A percentile compares a stretch with the other conserved stretches of the same genome.
These are phyloP conservation scores for Colletotrichum cereale DNA, from an alignment of 2,329 filamentous ascomycete species.

Conservation along the genomic window DNA sequence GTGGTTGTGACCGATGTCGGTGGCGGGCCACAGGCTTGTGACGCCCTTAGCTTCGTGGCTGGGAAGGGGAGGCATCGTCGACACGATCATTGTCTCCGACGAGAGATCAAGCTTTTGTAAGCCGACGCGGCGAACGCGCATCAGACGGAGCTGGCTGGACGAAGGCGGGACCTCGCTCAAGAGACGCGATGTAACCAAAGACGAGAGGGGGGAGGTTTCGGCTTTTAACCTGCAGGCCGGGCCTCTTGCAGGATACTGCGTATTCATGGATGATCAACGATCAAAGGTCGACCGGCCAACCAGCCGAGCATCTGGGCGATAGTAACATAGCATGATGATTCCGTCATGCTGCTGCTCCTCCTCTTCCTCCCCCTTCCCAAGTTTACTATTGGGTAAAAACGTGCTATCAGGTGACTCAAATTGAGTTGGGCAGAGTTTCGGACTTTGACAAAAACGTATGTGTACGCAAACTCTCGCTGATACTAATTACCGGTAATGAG, in stretches of 20 bases:
- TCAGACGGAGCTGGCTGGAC: constrained; percentile 20
- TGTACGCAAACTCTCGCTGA: constrained; percentile 18
- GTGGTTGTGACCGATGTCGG: constrained; percentile 2
- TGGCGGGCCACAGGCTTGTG: neutral
- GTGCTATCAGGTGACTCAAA: constrained; percentile 29
- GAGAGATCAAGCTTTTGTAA: constrained; percentile 26
- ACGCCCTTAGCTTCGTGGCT: neutral
- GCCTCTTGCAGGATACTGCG: neutral
- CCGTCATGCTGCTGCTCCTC: neutral
- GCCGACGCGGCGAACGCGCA: constrained; percentile 27
- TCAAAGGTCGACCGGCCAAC: neutral
- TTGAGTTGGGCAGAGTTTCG: constrained; percentile 30
- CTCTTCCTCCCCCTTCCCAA: neutral
- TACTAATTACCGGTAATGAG: neutral
- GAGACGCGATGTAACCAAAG: neutral
- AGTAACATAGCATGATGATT: neutral
- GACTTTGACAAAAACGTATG: constrained; percentile 9
- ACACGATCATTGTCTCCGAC: constrained; percentile 3
- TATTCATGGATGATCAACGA: neutral
- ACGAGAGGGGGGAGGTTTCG: neutral
- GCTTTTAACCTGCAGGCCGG: neutral
- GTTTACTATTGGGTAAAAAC: neutral
- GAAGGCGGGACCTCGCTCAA: neutral
- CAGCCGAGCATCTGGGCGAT: neutral
- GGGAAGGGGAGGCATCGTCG: neutral